These are phyloP conservation scores for Dryas integrifolia DNA, from an alignment of 331 rosid genomes.

Conservation along the genomic window DNA sequence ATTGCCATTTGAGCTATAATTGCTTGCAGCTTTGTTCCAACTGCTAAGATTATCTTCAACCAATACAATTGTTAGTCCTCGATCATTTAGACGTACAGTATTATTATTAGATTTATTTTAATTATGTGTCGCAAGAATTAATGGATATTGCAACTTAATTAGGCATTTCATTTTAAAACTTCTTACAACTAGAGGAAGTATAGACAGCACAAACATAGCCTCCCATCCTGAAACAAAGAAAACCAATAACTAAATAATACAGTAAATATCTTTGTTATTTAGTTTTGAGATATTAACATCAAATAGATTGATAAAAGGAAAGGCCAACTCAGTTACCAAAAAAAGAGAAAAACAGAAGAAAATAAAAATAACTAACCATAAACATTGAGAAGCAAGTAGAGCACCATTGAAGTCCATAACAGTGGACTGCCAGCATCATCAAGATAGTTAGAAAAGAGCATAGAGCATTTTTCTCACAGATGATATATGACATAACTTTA, in stretches of 20 bases:
- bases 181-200: slow-evolving; percentile 72
- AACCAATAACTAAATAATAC: slow-evolving; percentile 14
- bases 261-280: no score
- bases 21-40: slow-evolving; percentile 82
- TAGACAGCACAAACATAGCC: slow-evolving; percentile 59
- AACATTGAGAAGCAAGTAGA: slow-evolving; percentile 73
- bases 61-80: slow-evolving; percentile 21
- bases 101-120: no score
- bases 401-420: slow-evolving; percentile 67
- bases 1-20: slow-evolving; percentile 84
- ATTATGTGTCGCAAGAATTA: no score
- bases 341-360: neutral
- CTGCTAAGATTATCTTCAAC: slow-evolving; percentile 67
- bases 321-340: neutral
- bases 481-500: neutral
- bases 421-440: slow-evolving; percentile 55
- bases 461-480: neutral
- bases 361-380: slow-evolving; percentile 48
- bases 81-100: no score
- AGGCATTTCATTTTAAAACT: neutral
- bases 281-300: neutral
- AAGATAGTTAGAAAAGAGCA: neutral
- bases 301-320: neutral
- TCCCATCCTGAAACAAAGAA: slow-evolving; percentile 65
- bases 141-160: no score